phyloP scores from a whole-genome alignment of 2,329 filamentous ascomycete species.

The Sclerotiophoma versabilis region DNA sequence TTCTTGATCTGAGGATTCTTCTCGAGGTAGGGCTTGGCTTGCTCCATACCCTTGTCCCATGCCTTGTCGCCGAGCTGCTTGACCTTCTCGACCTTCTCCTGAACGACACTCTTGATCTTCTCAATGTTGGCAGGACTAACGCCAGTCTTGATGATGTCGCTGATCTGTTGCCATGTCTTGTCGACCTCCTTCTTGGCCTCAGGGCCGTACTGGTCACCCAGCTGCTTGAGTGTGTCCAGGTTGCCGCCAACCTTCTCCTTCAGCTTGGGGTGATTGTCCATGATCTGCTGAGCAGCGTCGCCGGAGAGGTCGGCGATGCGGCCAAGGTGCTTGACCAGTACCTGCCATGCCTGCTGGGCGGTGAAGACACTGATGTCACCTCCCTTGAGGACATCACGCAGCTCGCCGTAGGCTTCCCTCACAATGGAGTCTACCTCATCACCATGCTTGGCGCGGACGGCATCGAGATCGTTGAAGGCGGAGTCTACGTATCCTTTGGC shows the following conservation, averaged over 20 bases:
- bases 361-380: slow-evolving; percentile 69
- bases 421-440: slow-evolving; percentile 75
- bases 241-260: slow-evolving; percentile 76
- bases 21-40: slow-evolving; percentile 75
- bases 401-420: slow-evolving; percentile 70
- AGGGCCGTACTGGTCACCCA: slow-evolving; percentile 74
- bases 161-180: slow-evolving; percentile 72
- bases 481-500: slow-evolving; percentile 72
- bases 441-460: slow-evolving; percentile 70
- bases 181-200: slow-evolving; percentile 80
- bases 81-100: slow-evolving; percentile 74
- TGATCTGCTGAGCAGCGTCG: slow-evolving; percentile 68
- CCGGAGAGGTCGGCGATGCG: slow-evolving; percentile 67
- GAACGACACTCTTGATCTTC: slow-evolving; percentile 66
- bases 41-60: slow-evolving; percentile 74
- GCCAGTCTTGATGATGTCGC: slow-evolving; percentile 68
- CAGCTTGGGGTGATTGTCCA: slow-evolving; percentile 75
- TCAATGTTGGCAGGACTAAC: slow-evolving; percentile 63
- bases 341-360: slow-evolving; percentile 66
- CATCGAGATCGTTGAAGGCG: slow-evolving; percentile 74
- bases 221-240: slow-evolving; percentile 71
- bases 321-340: slow-evolving; percentile 67
- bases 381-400: slow-evolving; percentile 67
- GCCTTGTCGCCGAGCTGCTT: slow-evolving; percentile 73
- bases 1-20: slow-evolving; percentile 80